Evolutionary conservation across 2,329 filamentous ascomycete genomes (phyloP).

Genomic region (Talaromyces pinophilus): DNA sequence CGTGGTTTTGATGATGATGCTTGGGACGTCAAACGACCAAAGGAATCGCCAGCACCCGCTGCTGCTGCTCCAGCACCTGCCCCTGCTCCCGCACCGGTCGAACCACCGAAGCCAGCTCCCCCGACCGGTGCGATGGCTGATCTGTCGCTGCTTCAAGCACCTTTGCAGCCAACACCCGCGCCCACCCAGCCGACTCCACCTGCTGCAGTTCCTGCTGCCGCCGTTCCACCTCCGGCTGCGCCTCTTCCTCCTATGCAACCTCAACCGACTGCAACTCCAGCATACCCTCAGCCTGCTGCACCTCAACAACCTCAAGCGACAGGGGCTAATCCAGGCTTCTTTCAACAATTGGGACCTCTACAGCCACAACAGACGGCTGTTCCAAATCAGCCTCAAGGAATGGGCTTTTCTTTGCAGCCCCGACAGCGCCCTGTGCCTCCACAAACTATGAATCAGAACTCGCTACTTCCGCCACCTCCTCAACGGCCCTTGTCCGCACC

Average conservation of each 20-base stretch:
- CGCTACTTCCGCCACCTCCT: slow-evolving; percentile 75
- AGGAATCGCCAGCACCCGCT: slow-evolving; percentile 33
- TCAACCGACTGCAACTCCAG: slow-evolving; percentile 37
- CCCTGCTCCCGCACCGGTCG: slow-evolving; percentile 39
- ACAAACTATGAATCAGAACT: slow-evolving; percentile 60
- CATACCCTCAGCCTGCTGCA: slow-evolving; percentile 49
- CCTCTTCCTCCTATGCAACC: slow-evolving; percentile 44
- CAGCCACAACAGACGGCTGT: slow-evolving; percentile 33
- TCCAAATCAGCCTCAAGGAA: slow-evolving; percentile 17
- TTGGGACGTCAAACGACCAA: slow-evolving; percentile 89
- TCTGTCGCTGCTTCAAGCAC: slow-evolving; percentile 63
- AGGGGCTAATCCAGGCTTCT: slow-evolving; percentile 24
- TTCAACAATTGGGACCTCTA: slow-evolving; percentile 26
- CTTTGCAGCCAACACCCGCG: slow-evolving; percentile 57
- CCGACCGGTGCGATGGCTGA: slow-evolving; percentile 71
- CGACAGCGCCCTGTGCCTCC: slow-evolving; percentile 73
- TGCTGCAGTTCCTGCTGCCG: slow-evolving; percentile 41
- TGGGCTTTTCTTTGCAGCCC: slow-evolving; percentile 42
- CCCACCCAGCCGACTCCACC: slow-evolving; percentile 53
- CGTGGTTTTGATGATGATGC: slow-evolving; percentile 92
- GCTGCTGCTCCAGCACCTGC: slow-evolving; percentile 38
- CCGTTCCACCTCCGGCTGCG: slow-evolving; percentile 38
- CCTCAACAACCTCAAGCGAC: slow-evolving; percentile 43
- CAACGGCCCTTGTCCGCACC: slow-evolving; percentile 83
- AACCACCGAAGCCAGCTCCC: slow-evolving; percentile 53